Percentiles rank a stretch among this genome's conserved stretches.
Evolutionary conservation across 129 eudicot species (phyloP).

Genomic region (Solidago caesia): DNA sequence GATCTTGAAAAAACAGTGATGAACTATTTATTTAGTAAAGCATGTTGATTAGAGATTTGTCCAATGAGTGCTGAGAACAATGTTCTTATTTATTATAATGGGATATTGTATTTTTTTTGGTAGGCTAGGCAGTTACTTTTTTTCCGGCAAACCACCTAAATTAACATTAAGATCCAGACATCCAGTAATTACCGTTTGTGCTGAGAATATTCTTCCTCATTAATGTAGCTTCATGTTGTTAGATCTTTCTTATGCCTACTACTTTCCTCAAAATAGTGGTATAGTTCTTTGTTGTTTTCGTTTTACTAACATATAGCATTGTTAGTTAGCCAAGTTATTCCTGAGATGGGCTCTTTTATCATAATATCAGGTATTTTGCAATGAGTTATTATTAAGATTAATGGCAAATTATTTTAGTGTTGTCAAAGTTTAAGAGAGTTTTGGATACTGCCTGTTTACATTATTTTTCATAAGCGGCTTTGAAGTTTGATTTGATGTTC

Average conservation of each 20-base stretch:
- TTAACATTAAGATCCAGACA: neutral
- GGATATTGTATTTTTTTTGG: neutral
- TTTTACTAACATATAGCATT: neutral
- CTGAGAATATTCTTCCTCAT: neutral
- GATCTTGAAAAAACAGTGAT: neutral
- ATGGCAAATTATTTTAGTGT: neutral
- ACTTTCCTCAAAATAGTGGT: neutral
- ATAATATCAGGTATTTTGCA: neutral
- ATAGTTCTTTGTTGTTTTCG: neutral
- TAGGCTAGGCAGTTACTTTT: neutral
- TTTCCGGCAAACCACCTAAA: neutral
- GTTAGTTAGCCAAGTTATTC: neutral
- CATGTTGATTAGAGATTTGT: neutral
- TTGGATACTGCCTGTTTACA: neutral
- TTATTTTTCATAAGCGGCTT: neutral
- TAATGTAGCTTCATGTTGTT: neutral
- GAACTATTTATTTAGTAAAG: neutral
- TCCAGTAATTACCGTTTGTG: constrained; percentile 6
- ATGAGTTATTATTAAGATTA: neutral
- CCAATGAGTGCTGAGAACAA: neutral
- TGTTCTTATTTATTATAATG: neutral
- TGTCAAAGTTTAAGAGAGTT: neutral
- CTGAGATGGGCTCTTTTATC: neutral
- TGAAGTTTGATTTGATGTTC: neutral
- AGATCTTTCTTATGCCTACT: neutral